Evolutionary conservation across 805 yeast species (phyloP).

Genomic region (Ogataea pini): DNA sequence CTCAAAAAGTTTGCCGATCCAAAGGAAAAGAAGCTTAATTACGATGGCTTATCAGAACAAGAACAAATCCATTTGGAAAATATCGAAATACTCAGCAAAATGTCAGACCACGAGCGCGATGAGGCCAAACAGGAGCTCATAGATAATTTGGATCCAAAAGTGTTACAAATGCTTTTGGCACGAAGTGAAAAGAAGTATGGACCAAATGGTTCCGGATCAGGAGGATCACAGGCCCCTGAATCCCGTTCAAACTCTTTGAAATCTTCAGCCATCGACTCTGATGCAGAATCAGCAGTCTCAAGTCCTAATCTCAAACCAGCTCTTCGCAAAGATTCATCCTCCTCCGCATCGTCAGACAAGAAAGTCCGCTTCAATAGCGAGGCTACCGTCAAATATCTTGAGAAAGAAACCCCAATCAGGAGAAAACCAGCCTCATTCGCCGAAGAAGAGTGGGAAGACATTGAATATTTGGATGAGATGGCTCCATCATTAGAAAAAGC

Average conservation of each 20-base stretch:
- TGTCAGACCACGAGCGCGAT: slow-evolving; percentile 67
- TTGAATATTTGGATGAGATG: slow-evolving; percentile 49
- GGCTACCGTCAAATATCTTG: slow-evolving; percentile 34
- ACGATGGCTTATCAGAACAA: slow-evolving; percentile 51
- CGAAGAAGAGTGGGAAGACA: slow-evolving; percentile 49
- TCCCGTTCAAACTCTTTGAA: slow-evolving; percentile 37
- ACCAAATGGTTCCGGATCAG: slow-evolving; percentile 14
- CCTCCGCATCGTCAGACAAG: slow-evolving; percentile 24
- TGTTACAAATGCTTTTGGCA: slow-evolving; percentile 57
- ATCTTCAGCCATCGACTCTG: slow-evolving; percentile 12
- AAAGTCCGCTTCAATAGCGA: slow-evolving; percentile 35
- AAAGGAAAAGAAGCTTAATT: slow-evolving; percentile 15
- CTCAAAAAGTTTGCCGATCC: slow-evolving; percentile 17
- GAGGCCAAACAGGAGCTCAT: slow-evolving; percentile 67
- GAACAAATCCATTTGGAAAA: slow-evolving; percentile 80
- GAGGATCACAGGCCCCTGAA: slow-evolving; percentile 13
- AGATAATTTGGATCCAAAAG: slow-evolving; percentile 65
- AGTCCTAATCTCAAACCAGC: slow-evolving; percentile 24
- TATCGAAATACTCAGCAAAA: slow-evolving; percentile 54
- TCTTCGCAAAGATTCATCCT: slow-evolving; percentile 21
- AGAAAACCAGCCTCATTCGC: slow-evolving; percentile 8
- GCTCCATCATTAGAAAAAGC: slow-evolving; percentile 52
- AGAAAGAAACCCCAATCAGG: slow-evolving; percentile 14
- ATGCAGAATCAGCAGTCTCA: slow-evolving; percentile 17
- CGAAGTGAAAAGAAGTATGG: slow-evolving; percentile 52